A percentile compares a stretch with the other conserved stretches of the same genome.
Evolutionary conservation across 2,329 filamentous ascomycete genomes (phyloP).

Genomic region (Scytalidium lignicola): DNA sequence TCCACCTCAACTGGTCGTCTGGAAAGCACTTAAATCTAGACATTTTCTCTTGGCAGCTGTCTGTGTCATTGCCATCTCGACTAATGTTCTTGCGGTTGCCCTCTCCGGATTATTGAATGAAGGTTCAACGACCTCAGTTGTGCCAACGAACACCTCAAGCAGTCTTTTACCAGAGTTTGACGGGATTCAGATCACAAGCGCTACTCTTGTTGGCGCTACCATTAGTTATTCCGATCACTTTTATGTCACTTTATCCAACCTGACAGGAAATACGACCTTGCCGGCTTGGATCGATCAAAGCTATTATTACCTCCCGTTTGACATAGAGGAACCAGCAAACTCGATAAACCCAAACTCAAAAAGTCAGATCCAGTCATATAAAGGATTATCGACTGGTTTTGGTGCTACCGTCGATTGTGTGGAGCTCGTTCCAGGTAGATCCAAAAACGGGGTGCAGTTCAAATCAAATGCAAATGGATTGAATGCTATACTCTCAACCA

Average conservation of each 20-base stretch:
- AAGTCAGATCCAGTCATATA: slow-evolving; percentile 8
- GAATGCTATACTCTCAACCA: slow-evolving; percentile 1
- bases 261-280: slow-evolving; percentile 35
- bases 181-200: slow-evolving; percentile 1
- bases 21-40: slow-evolving; percentile 36
- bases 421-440: slow-evolving; percentile 11
- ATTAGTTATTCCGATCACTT: slow-evolving; percentile 34
- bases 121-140: background rate
- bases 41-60: slow-evolving; percentile 44
- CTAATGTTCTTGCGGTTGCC: slow-evolving; percentile 48
- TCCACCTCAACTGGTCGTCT: slow-evolving; percentile 47
- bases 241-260: slow-evolving; percentile 40
- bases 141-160: slow-evolving; percentile 5
- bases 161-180: slow-evolving; percentile 9
- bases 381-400: slow-evolving; percentile 28
- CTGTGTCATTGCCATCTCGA: slow-evolving; percentile 41
- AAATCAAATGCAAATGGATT: slow-evolving; percentile 1
- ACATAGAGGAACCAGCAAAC: slow-evolving; percentile 1
- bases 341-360: background rate
- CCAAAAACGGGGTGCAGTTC: background rate
- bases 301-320: slow-evolving; percentile 44
- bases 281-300: slow-evolving; percentile 44
- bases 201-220: background rate
- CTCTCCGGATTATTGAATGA: slow-evolving; percentile 48
- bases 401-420: slow-evolving; percentile 31